Conservation (phyloP, 805 yeast genomes). For the Allodekkera sacchari region DNA sequence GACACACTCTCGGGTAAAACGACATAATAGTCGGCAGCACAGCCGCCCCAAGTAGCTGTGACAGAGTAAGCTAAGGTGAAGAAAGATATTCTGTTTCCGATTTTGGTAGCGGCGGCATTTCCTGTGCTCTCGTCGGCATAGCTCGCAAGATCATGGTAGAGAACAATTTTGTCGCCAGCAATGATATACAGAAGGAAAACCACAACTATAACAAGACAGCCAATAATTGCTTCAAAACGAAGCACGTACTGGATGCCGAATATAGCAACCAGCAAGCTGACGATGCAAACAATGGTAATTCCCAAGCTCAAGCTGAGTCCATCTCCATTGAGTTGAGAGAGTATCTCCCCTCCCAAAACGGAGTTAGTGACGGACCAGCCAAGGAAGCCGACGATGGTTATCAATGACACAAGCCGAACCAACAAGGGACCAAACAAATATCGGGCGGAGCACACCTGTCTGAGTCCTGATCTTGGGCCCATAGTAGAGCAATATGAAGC, state of each 20-base stretch:
- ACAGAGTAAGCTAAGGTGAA: slow-evolving; percentile 69
- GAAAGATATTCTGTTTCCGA: slow-evolving; percentile 66
- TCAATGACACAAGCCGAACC: slow-evolving; percentile 65
- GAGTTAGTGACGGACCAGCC: slow-evolving; percentile 96
- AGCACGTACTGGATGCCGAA: slow-evolving; percentile 72
- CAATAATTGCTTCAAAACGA: slow-evolving; percentile 56
- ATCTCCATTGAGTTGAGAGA: slow-evolving; percentile 56
- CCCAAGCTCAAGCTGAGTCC: slow-evolving; percentile 67
- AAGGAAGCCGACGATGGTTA: slow-evolving; percentile 64
- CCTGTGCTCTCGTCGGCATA: slow-evolving; percentile 17
- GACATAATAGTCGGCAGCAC: slow-evolving; percentile 78
- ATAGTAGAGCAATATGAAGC: slow-evolving; percentile 79
- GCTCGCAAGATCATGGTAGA: slow-evolving; percentile 31
- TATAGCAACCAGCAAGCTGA: slow-evolving; percentile 59
- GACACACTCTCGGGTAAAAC: slow-evolving; percentile 69
- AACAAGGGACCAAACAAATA: slow-evolving; percentile 82
- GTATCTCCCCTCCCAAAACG: slow-evolving; percentile 81
- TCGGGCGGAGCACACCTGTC: slow-evolving; percentile 82
- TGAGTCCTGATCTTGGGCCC: slow-evolving; percentile 87
- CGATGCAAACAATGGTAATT: slow-evolving; percentile 56
- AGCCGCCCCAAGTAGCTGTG: slow-evolving; percentile 85
- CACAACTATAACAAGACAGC: slow-evolving; percentile 61
- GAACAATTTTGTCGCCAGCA: slow-evolving; percentile 32
- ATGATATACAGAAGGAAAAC: slow-evolving; percentile 62
- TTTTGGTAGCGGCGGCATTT: slow-evolving; percentile 30